Percentiles rank a stretch among this genome's conserved stretches.
phyloP scores from a whole-genome alignment of 305 asterid species.

The Solanum hybrid region DNA sequence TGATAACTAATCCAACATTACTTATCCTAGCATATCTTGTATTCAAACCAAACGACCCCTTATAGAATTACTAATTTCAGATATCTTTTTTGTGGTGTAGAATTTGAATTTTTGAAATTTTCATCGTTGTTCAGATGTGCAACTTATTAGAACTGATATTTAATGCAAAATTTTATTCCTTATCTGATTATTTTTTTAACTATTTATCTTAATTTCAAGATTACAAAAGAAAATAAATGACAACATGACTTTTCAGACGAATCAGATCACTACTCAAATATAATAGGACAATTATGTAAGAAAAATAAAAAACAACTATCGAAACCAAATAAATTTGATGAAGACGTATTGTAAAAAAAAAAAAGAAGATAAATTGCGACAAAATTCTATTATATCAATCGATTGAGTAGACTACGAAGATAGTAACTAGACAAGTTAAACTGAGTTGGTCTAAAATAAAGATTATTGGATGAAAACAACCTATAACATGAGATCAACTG shows the following conservation, averaged over 20 bases:
- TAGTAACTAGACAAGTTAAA: background rate
- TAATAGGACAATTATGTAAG: background rate
- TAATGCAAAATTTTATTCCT: background rate
- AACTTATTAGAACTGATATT: background rate
- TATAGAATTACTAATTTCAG: background rate
- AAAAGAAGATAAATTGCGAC: background rate
- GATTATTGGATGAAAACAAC: background rate
- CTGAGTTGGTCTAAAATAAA: background rate
- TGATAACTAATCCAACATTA: background rate
- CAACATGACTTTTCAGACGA: background rate
- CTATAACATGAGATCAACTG: too few species aligned
- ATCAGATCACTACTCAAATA: background rate
- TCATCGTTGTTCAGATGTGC: background rate
- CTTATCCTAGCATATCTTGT: background rate
- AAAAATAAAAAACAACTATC: too few species aligned
- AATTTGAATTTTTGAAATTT: too few species aligned
- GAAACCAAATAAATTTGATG: background rate
- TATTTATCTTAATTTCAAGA: background rate
- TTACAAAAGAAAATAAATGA: background rate
- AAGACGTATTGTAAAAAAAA: fast-evolving
- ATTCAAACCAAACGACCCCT: background rate
- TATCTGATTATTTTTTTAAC: too few species aligned
- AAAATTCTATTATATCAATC: background rate
- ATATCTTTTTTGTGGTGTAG: background rate
- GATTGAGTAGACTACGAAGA: background rate